These are phyloP conservation scores for Calycina herbarum DNA, from an alignment of 2,329 filamentous ascomycete species.

Conservation along the genomic window DNA sequence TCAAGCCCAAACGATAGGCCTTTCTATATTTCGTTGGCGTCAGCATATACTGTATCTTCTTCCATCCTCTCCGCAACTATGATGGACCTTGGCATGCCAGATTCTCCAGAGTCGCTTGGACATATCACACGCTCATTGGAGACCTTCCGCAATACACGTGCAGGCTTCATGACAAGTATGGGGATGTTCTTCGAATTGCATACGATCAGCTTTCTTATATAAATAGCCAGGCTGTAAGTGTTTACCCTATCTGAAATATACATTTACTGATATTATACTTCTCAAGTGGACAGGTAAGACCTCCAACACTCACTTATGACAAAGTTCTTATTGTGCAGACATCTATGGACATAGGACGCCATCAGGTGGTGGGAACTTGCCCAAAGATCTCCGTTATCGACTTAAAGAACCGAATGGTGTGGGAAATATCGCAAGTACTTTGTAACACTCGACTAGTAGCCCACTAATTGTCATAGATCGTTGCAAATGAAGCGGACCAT, in stretches of 20 bases:
- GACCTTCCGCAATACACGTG: neutral
- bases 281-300: neutral
- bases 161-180: neutral
- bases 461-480: neutral
- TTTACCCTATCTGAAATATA: neutral
- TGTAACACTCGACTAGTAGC: neutral
- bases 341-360: neutral
- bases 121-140: neutral
- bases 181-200: neutral
- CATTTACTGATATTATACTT: neutral
- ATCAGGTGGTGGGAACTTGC: neutral
- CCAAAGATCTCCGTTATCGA: neutral
- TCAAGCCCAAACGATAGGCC: neutral
- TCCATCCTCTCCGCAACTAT: slow-evolving; percentile 26
- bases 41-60: slow-evolving; percentile 11
- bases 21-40: neutral
- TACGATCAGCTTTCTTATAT: neutral
- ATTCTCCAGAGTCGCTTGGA: neutral
- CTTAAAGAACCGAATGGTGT: neutral
- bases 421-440: neutral
- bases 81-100: slow-evolving; percentile 25
- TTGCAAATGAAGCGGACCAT: slow-evolving; percentile 27
- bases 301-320: neutral
- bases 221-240: neutral
- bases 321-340: neutral